phyloP scores from a whole-genome alignment of 2,329 filamentous ascomycete species.

The Dothistroma septosporum region DNA sequence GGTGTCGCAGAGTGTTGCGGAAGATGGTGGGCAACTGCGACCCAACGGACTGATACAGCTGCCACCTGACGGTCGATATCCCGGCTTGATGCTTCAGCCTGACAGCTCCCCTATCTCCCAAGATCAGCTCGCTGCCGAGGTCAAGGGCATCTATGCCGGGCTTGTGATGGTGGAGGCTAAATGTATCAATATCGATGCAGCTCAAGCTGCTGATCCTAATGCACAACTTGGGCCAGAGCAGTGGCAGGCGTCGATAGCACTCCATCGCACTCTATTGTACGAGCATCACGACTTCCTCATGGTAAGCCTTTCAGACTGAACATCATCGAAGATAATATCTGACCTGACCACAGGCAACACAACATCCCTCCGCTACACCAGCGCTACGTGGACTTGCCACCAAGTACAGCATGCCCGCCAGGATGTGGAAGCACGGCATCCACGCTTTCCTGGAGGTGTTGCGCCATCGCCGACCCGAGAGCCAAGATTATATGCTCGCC shows the following conservation, averaged over 20 bases:
- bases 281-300: slow-evolving; percentile 61
- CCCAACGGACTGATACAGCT: slow-evolving; percentile 5
- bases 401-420: slow-evolving; percentile 85
- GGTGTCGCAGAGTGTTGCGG: neutral
- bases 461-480: slow-evolving; percentile 67
- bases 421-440: slow-evolving; percentile 94
- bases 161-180: slow-evolving; percentile 83
- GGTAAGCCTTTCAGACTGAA: slow-evolving; percentile 4
- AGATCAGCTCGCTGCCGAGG: slow-evolving; percentile 74
- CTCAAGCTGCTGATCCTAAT: slow-evolving; percentile 53
- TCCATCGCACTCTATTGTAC: slow-evolving; percentile 64
- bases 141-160: slow-evolving; percentile 78
- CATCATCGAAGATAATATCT: neutral
- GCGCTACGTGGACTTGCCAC: slow-evolving; percentile 64
- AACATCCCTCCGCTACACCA: slow-evolving; percentile 73
- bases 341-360: slow-evolving; percentile 53
- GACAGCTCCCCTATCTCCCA: slow-evolving; percentile 56
- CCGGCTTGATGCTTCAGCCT: slow-evolving; percentile 24
- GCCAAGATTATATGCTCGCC: slow-evolving; percentile 81
- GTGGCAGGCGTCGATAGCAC: slow-evolving; percentile 76
- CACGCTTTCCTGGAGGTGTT: slow-evolving; percentile 50
- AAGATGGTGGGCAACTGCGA: neutral
- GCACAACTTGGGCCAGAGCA: slow-evolving; percentile 58
- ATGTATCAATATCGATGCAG: slow-evolving; percentile 76
- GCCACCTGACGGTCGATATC: slow-evolving; percentile 9